Evolutionary conservation across 805 yeast genomes (phyloP).

Genomic region (Cyberlindnera amylophila): DNA sequence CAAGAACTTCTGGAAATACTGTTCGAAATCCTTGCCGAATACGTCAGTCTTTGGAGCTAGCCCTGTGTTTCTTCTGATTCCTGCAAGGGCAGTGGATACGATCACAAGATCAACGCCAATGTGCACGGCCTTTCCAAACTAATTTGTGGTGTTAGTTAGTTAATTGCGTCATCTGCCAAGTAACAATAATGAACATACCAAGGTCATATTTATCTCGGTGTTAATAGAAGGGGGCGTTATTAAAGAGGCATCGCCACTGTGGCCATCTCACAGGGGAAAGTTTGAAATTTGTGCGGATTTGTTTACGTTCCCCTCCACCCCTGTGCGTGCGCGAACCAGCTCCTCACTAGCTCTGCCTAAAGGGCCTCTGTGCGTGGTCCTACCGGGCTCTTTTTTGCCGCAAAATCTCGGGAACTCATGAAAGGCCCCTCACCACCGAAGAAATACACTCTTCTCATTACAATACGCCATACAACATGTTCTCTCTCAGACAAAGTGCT

Average conservation of each 20-base stretch:
- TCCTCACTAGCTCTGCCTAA: neutral
- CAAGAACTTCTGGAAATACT: constrained; percentile 62
- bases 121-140: constrained; percentile 56
- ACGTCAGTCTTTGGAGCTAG: constrained; percentile 52
- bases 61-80: constrained; percentile 70
- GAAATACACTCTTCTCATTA: too few relatives aligned
- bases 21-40: constrained; percentile 41
- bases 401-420: neutral
- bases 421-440: too few relatives aligned
- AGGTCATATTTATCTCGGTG: too few relatives aligned
- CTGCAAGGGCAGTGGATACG: constrained; percentile 66
- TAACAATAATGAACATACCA: neutral
- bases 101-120: constrained; percentile 55
- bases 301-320: neutral
- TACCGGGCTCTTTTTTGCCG: too few relatives aligned
- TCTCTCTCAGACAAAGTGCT: constrained; percentile 5
- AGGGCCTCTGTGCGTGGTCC: neutral
- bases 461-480: constrained; percentile 7
- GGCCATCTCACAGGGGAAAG: too few relatives aligned
- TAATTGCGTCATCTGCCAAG: neutral
- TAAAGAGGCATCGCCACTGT: too few relatives aligned
- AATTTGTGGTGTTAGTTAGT: neutral
- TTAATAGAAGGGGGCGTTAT: too few relatives aligned
- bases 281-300: too few relatives aligned
- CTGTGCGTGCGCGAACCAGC: constrained; percentile 5